Evolutionary conservation across 139 green algal species (phyloP).

Genomic region (Dunaliella sp.): DNA sequence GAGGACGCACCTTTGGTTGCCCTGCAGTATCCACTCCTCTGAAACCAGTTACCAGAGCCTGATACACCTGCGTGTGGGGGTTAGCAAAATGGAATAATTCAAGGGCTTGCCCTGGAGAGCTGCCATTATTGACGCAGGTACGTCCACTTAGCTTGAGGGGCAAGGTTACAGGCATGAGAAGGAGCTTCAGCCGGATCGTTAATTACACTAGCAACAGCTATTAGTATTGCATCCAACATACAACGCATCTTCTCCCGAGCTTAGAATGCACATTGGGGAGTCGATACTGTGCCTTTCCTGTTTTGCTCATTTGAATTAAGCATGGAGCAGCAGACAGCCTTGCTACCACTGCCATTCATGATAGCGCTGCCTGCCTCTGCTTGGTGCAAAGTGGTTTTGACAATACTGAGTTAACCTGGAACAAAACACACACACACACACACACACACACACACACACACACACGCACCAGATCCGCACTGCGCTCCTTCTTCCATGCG

Average conservation of each 20-base stretch:
- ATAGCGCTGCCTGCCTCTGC: neutral
- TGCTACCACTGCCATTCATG: neutral
- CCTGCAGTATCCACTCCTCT: neutral
- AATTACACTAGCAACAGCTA: neutral
- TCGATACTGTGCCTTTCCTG: no score
- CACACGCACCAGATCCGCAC: neutral
- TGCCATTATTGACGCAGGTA: neutral
- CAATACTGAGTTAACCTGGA: no score
- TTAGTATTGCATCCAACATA: neutral
- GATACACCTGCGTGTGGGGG: neutral
- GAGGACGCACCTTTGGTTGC: neutral
- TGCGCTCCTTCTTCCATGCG: neutral
- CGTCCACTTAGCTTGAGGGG: neutral
- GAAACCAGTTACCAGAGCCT: neutral
- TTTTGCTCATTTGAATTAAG: neutral
- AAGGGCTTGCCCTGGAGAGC: neutral
- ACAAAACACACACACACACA: no score
- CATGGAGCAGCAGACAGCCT: neutral
- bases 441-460: no score
- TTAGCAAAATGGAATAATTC: neutral
- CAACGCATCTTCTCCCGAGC: neutral
- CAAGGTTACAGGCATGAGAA: neutral
- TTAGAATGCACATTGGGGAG: no score
- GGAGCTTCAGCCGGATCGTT: no score
- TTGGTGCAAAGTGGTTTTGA: neutral